Conservation (phyloP, 129 eudicot species). For the Sambucus nigra region DNA sequence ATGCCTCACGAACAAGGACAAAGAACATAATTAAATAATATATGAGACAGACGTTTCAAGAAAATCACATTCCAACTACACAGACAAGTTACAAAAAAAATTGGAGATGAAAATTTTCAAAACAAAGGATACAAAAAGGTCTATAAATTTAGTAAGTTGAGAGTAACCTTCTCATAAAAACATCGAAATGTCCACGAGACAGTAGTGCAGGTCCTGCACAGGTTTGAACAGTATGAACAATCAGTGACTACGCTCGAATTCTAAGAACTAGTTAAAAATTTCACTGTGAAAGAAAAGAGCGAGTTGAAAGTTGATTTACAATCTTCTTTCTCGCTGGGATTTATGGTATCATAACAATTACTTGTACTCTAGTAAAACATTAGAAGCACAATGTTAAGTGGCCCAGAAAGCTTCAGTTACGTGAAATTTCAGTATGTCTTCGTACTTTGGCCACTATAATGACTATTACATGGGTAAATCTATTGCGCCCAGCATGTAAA, state of each 20-base stretch:
- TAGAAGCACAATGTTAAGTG: not conserved
- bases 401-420: conserved; percentile 8
- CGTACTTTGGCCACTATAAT: not conserved
- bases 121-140: not conserved
- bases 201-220: conserved; percentile 91
- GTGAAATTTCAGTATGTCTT: conserved; percentile 6
- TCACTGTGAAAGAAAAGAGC: not conserved
- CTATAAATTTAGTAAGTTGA: not conserved
- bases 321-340: not conserved
- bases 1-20: too few relatives aligned
- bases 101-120: not conserved
- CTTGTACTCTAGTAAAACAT: not conserved
- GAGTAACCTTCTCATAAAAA: conserved; percentile 83
- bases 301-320: conserved; percentile 1
- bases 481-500: not conserved
- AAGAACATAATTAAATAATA: too few relatives aligned
- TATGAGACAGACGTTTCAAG: conserved; percentile 2
- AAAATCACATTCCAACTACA: conserved; percentile 1
- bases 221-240: conserved; percentile 3
- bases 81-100: conserved; percentile 5
- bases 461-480: conserved; percentile 2
- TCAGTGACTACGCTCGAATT: conserved; percentile 9
- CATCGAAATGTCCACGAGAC: conserved; percentile 94
- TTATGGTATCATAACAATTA: not conserved
- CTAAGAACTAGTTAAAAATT: conserved; percentile 4